Percentiles rank a stretch among this genome's conserved stretches.
These are phyloP conservation scores for Candida chauliodis DNA, from an alignment of 805 yeast genomes.

Conservation along the genomic window DNA sequence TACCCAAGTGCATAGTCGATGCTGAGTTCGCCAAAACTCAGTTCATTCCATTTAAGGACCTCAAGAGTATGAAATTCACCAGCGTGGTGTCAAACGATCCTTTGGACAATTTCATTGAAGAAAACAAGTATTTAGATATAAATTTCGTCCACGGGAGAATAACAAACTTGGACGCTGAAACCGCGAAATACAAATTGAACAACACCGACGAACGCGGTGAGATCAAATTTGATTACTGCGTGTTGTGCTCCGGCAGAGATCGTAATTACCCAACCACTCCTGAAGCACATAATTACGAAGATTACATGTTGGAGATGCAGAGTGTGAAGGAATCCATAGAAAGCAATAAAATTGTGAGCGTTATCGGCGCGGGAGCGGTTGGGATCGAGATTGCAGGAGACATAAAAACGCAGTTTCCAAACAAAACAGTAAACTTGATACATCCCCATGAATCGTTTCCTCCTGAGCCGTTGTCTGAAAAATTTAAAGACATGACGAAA, in stretches of 20 bases:
- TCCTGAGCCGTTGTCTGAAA: constrained; percentile 32
- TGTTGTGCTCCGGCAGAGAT: constrained; percentile 48
- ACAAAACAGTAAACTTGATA: constrained; percentile 31
- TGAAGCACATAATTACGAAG: constrained; percentile 29
- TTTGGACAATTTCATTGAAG: constrained; percentile 2
- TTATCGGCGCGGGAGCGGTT: constrained; percentile 46
- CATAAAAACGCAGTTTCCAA: constrained; percentile 28
- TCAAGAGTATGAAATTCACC: constrained; percentile 27
- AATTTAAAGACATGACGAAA: constrained; percentile 24
- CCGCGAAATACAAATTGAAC: constrained; percentile 25
- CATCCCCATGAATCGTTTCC: constrained; percentile 37
- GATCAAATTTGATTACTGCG: constrained; percentile 43
- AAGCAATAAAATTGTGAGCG: constrained; percentile 32
- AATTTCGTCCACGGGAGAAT: constrained; percentile 35
- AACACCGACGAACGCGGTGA: constrained; percentile 7
- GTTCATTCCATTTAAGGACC: constrained; percentile 28
- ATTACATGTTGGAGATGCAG: constrained; percentile 42
- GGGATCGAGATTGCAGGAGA: constrained; percentile 43
- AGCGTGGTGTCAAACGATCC: constrained; percentile 19
- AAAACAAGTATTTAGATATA: constrained; percentile 10
- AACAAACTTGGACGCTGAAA: constrained; percentile 19
- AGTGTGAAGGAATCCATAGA: constrained; percentile 27
- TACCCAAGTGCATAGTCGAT: constrained; percentile 38
- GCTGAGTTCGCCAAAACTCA: constrained; percentile 36
- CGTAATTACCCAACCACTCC: constrained; percentile 56